A percentile compares a stretch with the other conserved stretches of the same genome.
phyloP scores from a whole-genome alignment of 352 stramenopile genomes.

The Globisporangium nagaii region DNA sequence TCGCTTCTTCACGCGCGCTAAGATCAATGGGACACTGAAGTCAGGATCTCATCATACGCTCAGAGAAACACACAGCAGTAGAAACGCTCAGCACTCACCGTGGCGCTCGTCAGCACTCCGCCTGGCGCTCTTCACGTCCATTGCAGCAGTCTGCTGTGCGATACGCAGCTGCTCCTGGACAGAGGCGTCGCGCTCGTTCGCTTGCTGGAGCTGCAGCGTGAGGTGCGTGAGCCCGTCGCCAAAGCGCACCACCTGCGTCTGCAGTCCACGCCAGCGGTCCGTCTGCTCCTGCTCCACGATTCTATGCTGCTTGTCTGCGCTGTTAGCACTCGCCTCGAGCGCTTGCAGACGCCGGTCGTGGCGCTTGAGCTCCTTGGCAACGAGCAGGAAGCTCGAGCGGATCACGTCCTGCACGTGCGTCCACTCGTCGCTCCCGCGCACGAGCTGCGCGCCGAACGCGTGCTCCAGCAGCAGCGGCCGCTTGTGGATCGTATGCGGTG shows the following conservation, averaged over 20 bases:
- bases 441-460: conserved; percentile 29
- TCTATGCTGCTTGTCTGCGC: neutral
- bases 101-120: neutral
- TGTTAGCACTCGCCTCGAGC: neutral
- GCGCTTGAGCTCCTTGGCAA: conserved; percentile 37
- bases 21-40: neutral
- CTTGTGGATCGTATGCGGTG: too few species aligned
- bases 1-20: neutral
- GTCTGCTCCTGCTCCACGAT: neutral
- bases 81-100: neutral
- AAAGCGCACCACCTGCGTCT: conserved; percentile 5
- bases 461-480: conserved; percentile 23
- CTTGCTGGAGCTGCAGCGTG: neutral
- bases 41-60: neutral
- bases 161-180: neutral
- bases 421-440: conserved; percentile 40
- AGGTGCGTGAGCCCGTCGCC: conserved; percentile 2
- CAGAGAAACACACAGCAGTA: neutral
- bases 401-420: conserved; percentile 35
- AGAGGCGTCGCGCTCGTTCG: too few species aligned
- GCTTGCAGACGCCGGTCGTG: conserved; percentile 13
- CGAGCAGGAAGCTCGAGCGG: conserved; percentile 44
- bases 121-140: neutral
- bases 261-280: neutral
- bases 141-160: neutral